Base-by-base conservation (phyloP, 129 eudicot species). In the Ambrosia artemisiifolia region DNA sequence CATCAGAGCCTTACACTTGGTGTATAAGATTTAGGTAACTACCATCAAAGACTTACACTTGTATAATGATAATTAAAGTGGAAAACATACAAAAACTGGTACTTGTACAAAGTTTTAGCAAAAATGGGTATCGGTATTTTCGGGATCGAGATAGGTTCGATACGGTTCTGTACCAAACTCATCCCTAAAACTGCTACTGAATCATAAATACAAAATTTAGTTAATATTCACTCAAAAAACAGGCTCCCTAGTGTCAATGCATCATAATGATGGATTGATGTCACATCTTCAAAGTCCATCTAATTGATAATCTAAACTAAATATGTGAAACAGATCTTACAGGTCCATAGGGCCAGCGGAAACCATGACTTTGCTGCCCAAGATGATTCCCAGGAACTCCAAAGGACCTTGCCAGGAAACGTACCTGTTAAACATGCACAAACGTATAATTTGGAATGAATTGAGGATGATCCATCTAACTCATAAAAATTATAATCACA, bases 361-460 rank as follows among this genome's bases (percentile, higher is more conserved):
- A 95, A 57, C 99, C 99, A 86, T 95, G 96, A 87, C 97, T 95
- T 72, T 95, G 99, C 78, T 95, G 99, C 69, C 99, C 99, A 79
- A 95, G 90, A 91, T 95, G 97, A 80, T 91, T 95, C 47, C 99
- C 99, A 40, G 99, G 99, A 34, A 91, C 89, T 75, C 86, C 97
- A 76, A 95, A 95, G 33, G 99, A 95, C 84, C 96, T 84, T 36
- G 97, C 99, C 48, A 91, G 75, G 83, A 95, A 95, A 34, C 99
- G 97, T 63, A 88, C 97, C 99, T 95, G 87, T 79, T 63, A 69
- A 57, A 70, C 54, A 54, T 7, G 38, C 33, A 74, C 17, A 65
- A 71, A 61, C 18, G 3, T 60, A 59, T 12, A 63, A 50, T 56
- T n/a, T 49, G 55, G 16, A 63, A 60, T 47, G 24, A 53, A 24